Evolutionary conservation across 2,329 filamentous ascomycete species (phyloP).

Genomic region (Penicillium sp.): DNA sequence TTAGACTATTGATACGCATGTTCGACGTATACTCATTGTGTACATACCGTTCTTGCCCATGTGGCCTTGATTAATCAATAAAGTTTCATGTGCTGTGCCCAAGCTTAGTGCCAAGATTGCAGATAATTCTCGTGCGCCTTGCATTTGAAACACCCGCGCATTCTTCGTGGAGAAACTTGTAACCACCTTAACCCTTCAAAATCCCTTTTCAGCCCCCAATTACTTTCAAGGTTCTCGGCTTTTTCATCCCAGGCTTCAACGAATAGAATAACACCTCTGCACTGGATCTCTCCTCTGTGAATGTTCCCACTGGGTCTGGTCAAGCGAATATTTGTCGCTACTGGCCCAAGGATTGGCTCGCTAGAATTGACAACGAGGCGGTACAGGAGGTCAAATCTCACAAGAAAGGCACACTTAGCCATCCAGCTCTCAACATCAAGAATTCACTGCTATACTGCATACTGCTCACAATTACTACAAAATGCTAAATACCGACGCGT

Average conservation of each 20-base stretch:
- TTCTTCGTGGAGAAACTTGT: too few species aligned
- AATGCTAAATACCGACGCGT: not conserved
- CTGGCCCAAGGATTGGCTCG: not conserved
- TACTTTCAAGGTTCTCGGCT: not conserved
- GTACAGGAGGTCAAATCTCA: not conserved
- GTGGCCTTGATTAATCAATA: too few species aligned
- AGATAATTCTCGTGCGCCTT: too few species aligned
- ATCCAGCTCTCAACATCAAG: not conserved
- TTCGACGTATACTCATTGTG: not conserved
- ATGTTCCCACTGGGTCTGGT: not conserved
- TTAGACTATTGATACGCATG: not conserved
- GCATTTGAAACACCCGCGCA: too few species aligned
- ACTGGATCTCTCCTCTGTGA: not conserved
- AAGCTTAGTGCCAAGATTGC: too few species aligned
- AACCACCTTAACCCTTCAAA: too few species aligned
- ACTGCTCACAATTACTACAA: not conserved
- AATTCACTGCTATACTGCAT: not conserved
- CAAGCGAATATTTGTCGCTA: not conserved
- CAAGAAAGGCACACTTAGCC: not conserved
- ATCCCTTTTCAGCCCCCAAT: too few species aligned
- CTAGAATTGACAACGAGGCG: not conserved
- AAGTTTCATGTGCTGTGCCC: too few species aligned
- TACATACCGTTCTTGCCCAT: too few species aligned
- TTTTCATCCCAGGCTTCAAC: not conserved
- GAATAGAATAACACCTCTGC: not conserved